These are phyloP conservation scores for Amanita phalloides DNA, from an alignment of 768 basidiomycete genomes.

Conservation along the genomic window DNA sequence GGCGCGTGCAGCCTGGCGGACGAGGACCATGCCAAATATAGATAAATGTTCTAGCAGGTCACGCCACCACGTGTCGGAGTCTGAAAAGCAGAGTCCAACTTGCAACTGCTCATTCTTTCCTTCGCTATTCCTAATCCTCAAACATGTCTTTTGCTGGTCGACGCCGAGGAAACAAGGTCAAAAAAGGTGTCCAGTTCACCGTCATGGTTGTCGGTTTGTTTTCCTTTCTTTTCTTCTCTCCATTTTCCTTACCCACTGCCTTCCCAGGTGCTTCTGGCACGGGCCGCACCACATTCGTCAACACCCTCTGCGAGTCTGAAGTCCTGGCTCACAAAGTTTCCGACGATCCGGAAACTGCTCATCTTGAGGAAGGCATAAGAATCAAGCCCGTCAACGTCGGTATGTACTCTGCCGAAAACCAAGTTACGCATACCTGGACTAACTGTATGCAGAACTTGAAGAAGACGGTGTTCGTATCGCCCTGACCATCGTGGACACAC, in stretches of 20 bases:
- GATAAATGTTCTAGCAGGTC: conserved; percentile 13
- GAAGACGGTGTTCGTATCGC: conserved; percentile 98
- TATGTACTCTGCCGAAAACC: conserved; percentile 24
- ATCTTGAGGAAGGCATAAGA: conserved; percentile 87
- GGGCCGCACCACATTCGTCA: conserved; percentile 96
- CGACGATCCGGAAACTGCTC: conserved; percentile 79
- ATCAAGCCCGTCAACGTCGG: conserved; percentile 95
- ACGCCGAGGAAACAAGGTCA: conserved; percentile 89
- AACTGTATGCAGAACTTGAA: conserved; percentile 64
- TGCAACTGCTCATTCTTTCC: conserved; percentile 10
- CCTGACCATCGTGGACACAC: conserved; percentile 96
- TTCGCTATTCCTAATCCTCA: conserved; percentile 11
- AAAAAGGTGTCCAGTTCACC: conserved; percentile 98
- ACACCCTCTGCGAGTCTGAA: conserved; percentile 96
- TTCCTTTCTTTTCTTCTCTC: conserved; percentile 6
- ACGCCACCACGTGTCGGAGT: conserved; percentile 15
- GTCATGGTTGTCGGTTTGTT: conserved; percentile 91
- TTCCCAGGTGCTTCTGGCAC: conserved; percentile 88
- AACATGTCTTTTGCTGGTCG: conserved; percentile 79
- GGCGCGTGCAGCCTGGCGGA: background rate
- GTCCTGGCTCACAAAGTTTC: conserved; percentile 82
- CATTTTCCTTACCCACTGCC: conserved; percentile 12
- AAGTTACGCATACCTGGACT: conserved; percentile 4
- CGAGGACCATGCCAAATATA: conserved; percentile 4
- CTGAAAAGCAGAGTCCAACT: conserved; percentile 15